Percentiles rank a stretch among this genome's conserved stretches.
Conservation (phyloP, 2,329 filamentous ascomycete species). For the Coleophoma cylindrospora region DNA sequence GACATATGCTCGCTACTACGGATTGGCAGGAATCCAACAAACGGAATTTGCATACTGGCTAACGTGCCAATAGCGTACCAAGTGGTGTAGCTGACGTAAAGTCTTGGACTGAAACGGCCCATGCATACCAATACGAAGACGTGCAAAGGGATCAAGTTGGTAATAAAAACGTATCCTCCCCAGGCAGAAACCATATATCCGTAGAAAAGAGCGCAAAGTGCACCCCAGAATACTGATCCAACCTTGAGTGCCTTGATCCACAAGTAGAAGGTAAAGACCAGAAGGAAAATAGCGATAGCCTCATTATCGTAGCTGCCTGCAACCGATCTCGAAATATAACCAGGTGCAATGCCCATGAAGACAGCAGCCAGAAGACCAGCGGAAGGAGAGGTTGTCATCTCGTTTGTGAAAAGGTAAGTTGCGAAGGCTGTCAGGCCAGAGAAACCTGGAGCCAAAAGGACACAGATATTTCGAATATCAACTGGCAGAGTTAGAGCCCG, state of each 20-base stretch:
- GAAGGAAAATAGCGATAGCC: slow-evolving; percentile 96
- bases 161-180: slow-evolving; percentile 99
- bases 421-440: slow-evolving; percentile 92
- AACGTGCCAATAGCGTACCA: slow-evolving; percentile 97
- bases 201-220: slow-evolving; percentile 90
- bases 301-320: slow-evolving; percentile 99
- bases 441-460: slow-evolving; percentile 89
- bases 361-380: slow-evolving; percentile 89
- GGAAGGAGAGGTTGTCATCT: slow-evolving; percentile 94
- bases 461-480: slow-evolving; percentile 98
- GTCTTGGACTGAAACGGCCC: slow-evolving; percentile 88
- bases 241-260: slow-evolving; percentile 99
- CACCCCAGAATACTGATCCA: slow-evolving; percentile 95
- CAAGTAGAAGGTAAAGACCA: slow-evolving; percentile 97
- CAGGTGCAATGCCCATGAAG: slow-evolving; percentile 97
- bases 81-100: slow-evolving; percentile 96
- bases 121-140: slow-evolving; percentile 92
- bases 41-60: slow-evolving; percentile 98
- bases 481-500: slow-evolving; percentile 85
- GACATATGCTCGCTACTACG: slow-evolving; percentile 99
- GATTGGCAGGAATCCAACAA: slow-evolving; percentile 94
- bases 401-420: slow-evolving; percentile 90
- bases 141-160: slow-evolving; percentile 91
- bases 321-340: slow-evolving; percentile 96
- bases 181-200: slow-evolving; percentile 99